phyloP scores from a whole-genome alignment of 306 rosid genomes.

The Psophocarpus tetragonolobus region DNA sequence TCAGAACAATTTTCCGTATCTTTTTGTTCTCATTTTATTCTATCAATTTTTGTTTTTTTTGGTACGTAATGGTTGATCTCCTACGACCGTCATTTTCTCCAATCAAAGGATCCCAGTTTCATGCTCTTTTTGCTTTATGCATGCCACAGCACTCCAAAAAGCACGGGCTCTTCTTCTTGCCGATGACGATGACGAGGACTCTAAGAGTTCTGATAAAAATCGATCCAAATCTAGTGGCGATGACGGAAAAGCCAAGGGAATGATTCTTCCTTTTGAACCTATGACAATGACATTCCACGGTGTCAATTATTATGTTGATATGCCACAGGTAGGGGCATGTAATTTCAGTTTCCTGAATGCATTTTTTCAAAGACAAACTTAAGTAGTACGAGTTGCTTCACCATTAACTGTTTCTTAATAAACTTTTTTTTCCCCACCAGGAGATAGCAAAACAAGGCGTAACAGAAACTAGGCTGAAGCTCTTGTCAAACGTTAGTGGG shows the following conservation, averaged over 20 bases:
- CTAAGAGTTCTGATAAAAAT: slow-evolving; percentile 10
- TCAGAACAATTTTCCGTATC: background rate
- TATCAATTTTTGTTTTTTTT: background rate
- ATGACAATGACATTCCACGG: slow-evolving; percentile 77
- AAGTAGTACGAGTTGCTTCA: background rate
- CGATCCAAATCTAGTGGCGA: slow-evolving; percentile 20
- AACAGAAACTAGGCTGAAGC: slow-evolving; percentile 61
- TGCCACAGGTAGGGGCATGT: slow-evolving; percentile 61
- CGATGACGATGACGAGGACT: slow-evolving; percentile 44
- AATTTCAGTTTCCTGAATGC: background rate
- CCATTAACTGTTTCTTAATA: background rate
- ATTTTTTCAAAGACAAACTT: background rate
- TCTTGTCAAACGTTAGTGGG: slow-evolving; percentile 75
- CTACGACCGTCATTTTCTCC: background rate
- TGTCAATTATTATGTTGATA: slow-evolving; percentile 79
- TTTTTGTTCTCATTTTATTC: background rate
- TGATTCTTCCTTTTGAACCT: slow-evolving; percentile 89
- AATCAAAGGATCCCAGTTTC: background rate
- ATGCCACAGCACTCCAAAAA: slow-evolving; percentile 57
- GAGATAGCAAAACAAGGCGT: slow-evolving; percentile 68
- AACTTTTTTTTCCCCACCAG: slow-evolving; percentile 34
- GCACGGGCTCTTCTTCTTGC: slow-evolving; percentile 45
- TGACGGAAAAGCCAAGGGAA: slow-evolving; percentile 59
- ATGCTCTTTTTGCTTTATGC: slow-evolving; percentile 22
- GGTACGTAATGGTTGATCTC: background rate